Percentiles rank a stretch among this genome's conserved stretches.
These are phyloP conservation scores for Hymenoscyphus salicellus DNA, from an alignment of 2,329 filamentous ascomycete genomes.

Conservation along the genomic window DNA sequence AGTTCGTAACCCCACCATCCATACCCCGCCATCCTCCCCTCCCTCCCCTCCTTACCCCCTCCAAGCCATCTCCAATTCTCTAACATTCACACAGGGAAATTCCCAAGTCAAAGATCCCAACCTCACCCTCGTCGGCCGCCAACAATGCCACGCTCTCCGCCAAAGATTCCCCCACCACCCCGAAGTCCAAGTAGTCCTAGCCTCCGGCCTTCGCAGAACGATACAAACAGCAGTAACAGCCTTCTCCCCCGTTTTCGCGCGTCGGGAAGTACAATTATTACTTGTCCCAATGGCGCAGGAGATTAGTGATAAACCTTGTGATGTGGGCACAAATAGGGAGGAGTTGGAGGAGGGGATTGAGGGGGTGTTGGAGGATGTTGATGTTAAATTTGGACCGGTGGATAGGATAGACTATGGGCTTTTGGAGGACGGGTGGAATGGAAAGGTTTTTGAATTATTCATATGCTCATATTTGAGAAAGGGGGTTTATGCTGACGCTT, in stretches of 20 bases:
- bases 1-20: slow-evolving; percentile 1
- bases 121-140: slow-evolving; percentile 69
- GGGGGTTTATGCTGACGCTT: neutral
- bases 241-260: slow-evolving; percentile 45
- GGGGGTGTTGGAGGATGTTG: slow-evolving; percentile 12
- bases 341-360: slow-evolving; percentile 11
- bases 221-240: slow-evolving; percentile 70
- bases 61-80: too few species aligned
- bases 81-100: slow-evolving; percentile 19
- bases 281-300: slow-evolving; percentile 22
- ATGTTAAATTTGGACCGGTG: slow-evolving; percentile 14
- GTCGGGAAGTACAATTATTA: slow-evolving; percentile 16
- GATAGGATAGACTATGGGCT: slow-evolving; percentile 19
- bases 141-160: slow-evolving; percentile 67
- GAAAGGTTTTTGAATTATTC: slow-evolving; percentile 15
- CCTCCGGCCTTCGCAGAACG: slow-evolving; percentile 76
- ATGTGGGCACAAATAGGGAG: slow-evolving; percentile 16
- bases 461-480: neutral
- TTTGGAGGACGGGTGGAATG: slow-evolving; percentile 21
- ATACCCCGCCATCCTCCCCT: neutral
- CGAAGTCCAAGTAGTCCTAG: slow-evolving; percentile 64
- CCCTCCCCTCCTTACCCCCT: neutral
- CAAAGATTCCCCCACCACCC: slow-evolving; percentile 61
- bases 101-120: slow-evolving; percentile 55
- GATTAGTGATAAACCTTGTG: slow-evolving; percentile 22